A percentile compares a stretch with the other conserved stretches of the same genome.
Evolutionary conservation across 805 yeast genomes (phyloP).

Genomic region (Wickerhamomyces hampshirensis): DNA sequence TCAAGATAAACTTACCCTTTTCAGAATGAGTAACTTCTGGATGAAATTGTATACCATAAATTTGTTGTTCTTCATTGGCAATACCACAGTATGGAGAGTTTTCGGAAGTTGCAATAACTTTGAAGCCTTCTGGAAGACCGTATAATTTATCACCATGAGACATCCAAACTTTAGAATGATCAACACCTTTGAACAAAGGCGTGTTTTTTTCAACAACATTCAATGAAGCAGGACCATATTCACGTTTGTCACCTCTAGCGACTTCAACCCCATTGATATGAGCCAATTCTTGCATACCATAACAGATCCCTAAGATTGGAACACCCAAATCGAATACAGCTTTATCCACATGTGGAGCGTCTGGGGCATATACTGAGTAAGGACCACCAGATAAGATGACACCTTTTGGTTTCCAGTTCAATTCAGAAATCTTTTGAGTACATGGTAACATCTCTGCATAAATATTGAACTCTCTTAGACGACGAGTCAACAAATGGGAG

Average conservation of each 20-base stretch:
- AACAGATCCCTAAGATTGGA: conserved; percentile 96
- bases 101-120: conserved; percentile 82
- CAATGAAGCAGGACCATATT: conserved; percentile 94
- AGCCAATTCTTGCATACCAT: conserved; percentile 98
- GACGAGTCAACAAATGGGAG: conserved; percentile 93
- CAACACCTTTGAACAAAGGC: conserved; percentile 81
- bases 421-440: conserved; percentile 92
- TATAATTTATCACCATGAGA: conserved; percentile 96
- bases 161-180: conserved; percentile 98
- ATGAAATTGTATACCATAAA: conserved; percentile 97
- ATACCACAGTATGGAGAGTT: conserved; percentile 97
- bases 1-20: conserved; percentile 81
- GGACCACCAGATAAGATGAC: conserved; percentile 96
- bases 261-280: conserved; percentile 94
- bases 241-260: conserved; percentile 94
- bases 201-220: conserved; percentile 63
- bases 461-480: conserved; percentile 95
- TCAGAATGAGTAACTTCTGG: conserved; percentile 97
- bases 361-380: conserved; percentile 92
- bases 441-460: conserved; percentile 99
- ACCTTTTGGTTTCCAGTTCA: conserved; percentile 94
- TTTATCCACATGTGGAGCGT: conserved; percentile 96
- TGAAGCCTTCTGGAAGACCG: conserved; percentile 85
- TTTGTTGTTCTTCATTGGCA: conserved; percentile 63
- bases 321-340: conserved; percentile 86